Base-by-base conservation (phyloP, 2,329 filamentous ascomycete genomes). In the Aspergillus nomiae region DNA sequence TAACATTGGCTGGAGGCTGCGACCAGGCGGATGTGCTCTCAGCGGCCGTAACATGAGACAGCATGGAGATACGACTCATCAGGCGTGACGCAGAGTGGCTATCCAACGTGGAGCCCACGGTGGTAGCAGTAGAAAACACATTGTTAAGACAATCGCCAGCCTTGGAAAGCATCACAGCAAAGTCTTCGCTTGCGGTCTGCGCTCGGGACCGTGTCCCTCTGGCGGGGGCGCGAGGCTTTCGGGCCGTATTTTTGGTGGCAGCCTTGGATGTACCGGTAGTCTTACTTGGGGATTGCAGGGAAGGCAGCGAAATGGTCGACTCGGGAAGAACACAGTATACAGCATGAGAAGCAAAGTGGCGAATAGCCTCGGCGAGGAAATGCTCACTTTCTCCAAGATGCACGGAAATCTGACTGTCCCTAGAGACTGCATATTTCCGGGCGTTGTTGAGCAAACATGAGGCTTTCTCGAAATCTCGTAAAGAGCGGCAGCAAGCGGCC, bases 301-400 rank as follows among this genome's bases (percentile, higher is more conserved):
- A 89, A 1, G 94, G 92, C 63, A 94, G 90, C 0, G 93, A 96
- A 30, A 97, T 89, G 0, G 93, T 97, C 0, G 95, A 97, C 71
- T 99, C 95, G 53, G 94, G 92, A 19, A 98, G 85, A 11, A 94
- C 91, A 21, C 92, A 96, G 76, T 94, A 96, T 4, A 95, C 90
- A 3, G 94, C 89, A 76, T 97, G 92, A 5, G 86, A 85, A 14
- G 89, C 85, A 82, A 97, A 91, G 54, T 77, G 70, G 19, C 74
- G 72, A 56, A 81, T 75, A n/a, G 77, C 77, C 58, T 80, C 72
- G 2, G 73, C 74, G 21, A 80, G 70, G 9, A 77, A 66, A 63
- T 77, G 71, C 56, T 78, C 75, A 41, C 74, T 77, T 63, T 75
- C 76, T 7, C 73, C 73, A 38, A 80, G 75, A 32, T 75, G 69